These are phyloP conservation scores for Kodamaea kaohsiungensis DNA, from an alignment of 805 yeast species.

Conservation along the genomic window DNA sequence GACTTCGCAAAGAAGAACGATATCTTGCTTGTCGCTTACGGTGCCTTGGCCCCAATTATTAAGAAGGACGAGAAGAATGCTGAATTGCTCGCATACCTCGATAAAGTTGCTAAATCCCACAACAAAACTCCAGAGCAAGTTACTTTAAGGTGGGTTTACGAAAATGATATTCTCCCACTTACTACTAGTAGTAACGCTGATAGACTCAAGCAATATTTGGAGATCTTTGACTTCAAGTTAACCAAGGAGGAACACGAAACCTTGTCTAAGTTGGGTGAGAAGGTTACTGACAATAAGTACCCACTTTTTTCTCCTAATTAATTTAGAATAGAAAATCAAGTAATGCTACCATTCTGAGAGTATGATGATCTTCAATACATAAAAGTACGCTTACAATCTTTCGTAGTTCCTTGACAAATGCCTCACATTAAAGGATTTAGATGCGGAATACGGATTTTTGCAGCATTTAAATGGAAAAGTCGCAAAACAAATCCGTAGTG, in stretches of 20 bases:
- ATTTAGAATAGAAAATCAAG: too few relatives aligned
- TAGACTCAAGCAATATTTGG: conserved; percentile 61
- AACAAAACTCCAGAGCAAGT: conserved; percentile 64
- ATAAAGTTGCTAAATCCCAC: conserved; percentile 54
- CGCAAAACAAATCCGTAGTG: too few relatives aligned
- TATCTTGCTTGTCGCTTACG: conserved; percentile 62
- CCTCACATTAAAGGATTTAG: too few relatives aligned
- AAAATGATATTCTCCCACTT: conserved; percentile 71
- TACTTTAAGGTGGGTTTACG: conserved; percentile 81
- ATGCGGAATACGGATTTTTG: too few relatives aligned
- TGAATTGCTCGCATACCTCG: conserved; percentile 54
- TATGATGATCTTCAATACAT: too few relatives aligned
- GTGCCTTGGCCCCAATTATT: conserved; percentile 84
- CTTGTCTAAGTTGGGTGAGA: conserved; percentile 55
- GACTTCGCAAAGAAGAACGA: conserved; percentile 65
- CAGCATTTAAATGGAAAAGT: too few relatives aligned
- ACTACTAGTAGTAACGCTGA: conserved; percentile 75
- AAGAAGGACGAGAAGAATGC: conserved; percentile 59
- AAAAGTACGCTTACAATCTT: too few relatives aligned
- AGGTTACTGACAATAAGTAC: neutral
- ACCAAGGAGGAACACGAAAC: conserved; percentile 63
- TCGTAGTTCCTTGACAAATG: too few relatives aligned
- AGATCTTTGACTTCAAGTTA: conserved; percentile 56
- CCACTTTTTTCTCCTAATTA: too few relatives aligned
- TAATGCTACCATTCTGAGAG: too few relatives aligned